Evolutionary conservation across 306 rosid species (phyloP).

Genomic region (Sechiopsis laciniata): DNA sequence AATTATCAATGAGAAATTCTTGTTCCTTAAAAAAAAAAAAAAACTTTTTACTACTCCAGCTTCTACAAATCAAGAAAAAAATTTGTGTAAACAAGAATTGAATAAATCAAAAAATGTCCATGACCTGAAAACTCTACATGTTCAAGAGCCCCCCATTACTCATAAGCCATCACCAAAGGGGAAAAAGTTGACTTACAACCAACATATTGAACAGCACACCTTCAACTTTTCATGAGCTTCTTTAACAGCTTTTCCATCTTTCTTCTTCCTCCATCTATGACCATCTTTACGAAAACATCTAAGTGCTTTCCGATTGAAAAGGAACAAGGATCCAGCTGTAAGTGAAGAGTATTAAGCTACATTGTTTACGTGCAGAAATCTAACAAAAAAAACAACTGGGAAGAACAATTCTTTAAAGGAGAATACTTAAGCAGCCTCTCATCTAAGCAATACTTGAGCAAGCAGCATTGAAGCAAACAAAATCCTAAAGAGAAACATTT

Average conservation of each 20-base stretch:
- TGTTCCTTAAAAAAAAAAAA: not conserved
- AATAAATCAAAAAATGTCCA: not conserved
- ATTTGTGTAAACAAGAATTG: not conserved
- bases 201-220: constrained; percentile 55
- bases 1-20: not conserved
- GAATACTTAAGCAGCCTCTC: not conserved
- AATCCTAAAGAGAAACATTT: not conserved
- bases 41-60: not conserved
- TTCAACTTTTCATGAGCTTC: constrained; percentile 88
- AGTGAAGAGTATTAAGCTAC: constrained; percentile 14
- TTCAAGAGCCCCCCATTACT: constrained; percentile 8
- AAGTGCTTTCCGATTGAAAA: constrained; percentile 61
- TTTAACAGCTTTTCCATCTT: constrained; percentile 70
- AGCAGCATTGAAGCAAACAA: constrained; percentile 2
- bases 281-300: constrained; percentile 80
- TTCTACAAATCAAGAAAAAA: not conserved
- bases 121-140: constrained; percentile 15
- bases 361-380: not conserved
- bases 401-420: not conserved
- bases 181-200: constrained; percentile 50
- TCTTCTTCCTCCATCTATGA: constrained; percentile 76
- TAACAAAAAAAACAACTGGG: not conserved
- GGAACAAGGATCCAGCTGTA: constrained; percentile 68
- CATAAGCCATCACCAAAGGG: constrained; percentile 20
- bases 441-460: constrained; percentile 2